Evolutionary conservation across 2,329 filamentous ascomycete species (phyloP).

Genomic region (Pseudocercospora vitis): DNA sequence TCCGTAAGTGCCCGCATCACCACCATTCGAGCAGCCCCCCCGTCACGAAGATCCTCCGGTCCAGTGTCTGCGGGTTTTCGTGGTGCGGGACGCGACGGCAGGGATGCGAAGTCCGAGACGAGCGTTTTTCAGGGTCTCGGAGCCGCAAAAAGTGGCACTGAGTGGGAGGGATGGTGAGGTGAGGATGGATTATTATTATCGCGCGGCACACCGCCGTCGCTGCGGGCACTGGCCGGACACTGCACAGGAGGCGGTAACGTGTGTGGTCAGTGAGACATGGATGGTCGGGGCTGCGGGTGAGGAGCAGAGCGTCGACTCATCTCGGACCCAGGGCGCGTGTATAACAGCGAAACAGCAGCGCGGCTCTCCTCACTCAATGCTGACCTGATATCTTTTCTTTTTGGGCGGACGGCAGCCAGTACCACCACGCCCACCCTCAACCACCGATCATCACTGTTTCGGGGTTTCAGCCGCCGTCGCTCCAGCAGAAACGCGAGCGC

Average conservation of each 20-base stretch:
- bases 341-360: slow-evolving; percentile 1
- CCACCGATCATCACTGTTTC: background rate
- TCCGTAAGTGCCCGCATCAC: background rate
- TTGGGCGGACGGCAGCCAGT: background rate
- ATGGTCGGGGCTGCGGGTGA: background rate
- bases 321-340: background rate
- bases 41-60: background rate
- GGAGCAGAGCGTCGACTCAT: background rate
- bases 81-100: background rate
- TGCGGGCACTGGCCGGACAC: background rate
- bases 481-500: background rate
- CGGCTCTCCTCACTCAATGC: slow-evolving; percentile 11
- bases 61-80: slow-evolving; percentile 11
- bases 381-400: slow-evolving; percentile 10
- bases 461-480: slow-evolving; percentile 1
- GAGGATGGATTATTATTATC: too few relatives aligned
- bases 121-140: slow-evolving; percentile 1
- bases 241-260: too few relatives aligned
- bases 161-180: too few relatives aligned
- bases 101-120: background rate
- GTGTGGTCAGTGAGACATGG: too few relatives aligned
- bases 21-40: background rate
- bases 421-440: background rate
- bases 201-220: slow-evolving; percentile 3
- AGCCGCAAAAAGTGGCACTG: too few relatives aligned